Conservation (phyloP, 192 early-diverging fungal species). For the Backusella liffmaniae region DNA sequence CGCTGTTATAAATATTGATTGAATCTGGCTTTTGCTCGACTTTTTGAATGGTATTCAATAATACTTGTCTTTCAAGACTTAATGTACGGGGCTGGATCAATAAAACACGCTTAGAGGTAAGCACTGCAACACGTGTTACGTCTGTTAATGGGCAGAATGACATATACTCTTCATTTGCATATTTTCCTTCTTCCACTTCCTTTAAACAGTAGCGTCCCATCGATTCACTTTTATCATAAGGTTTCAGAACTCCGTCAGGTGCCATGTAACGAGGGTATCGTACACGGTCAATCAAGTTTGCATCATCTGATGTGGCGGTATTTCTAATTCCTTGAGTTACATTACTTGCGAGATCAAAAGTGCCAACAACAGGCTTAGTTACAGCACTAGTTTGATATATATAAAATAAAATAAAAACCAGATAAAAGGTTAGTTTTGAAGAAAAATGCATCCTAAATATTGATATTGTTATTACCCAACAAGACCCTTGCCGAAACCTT, state of each 20-base stretch:
- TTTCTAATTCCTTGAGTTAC: conserved; percentile 93
- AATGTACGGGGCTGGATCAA: conserved; percentile 68
- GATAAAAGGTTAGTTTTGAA: not conserved
- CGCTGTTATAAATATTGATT: conserved; percentile 55
- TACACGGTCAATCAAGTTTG: conserved; percentile 77
- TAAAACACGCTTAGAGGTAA: conserved; percentile 78
- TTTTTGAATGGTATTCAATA: conserved; percentile 65
- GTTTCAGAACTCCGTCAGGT: conserved; percentile 77
- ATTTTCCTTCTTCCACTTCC: conserved; percentile 73
- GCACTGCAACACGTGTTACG: conserved; percentile 79
- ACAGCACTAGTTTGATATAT: conserved; percentile 56
- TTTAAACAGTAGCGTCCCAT: conserved; percentile 86
- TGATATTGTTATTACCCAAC: conserved; percentile 62
- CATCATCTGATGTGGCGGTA: conserved; percentile 87
- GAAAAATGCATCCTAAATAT: not conserved
- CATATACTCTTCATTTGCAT: conserved; percentile 81
- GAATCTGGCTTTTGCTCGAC: conserved; percentile 67
- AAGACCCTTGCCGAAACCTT: conserved; percentile 91
- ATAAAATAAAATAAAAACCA: not conserved
- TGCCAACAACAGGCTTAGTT: conserved; percentile 96
- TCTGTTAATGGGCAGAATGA: conserved; percentile 79
- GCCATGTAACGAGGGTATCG: conserved; percentile 84
- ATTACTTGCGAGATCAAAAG: conserved; percentile 93
- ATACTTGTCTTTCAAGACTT: conserved; percentile 82
- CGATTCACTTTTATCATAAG: conserved; percentile 73